Base-by-base conservation (phyloP, 31 red algal genomes). In the Porphyra umbilicalis region DNA sequence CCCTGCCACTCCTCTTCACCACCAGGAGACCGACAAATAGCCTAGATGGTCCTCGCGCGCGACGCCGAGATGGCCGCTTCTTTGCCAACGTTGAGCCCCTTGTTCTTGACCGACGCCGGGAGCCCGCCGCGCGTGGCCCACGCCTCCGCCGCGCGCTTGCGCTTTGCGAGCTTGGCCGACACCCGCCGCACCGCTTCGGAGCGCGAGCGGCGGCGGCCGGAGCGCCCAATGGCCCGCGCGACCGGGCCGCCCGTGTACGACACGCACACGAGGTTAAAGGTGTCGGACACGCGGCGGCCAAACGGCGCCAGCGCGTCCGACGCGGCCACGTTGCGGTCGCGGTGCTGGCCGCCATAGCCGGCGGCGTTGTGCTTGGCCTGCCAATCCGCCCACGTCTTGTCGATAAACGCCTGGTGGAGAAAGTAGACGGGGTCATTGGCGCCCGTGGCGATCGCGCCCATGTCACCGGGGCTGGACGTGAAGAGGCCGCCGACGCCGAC, bases 361-460 rank as follows among this genome's bases (percentile, higher is more conserved):
- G 57, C 57, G 25, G 57, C 57, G 25, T 71, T 71, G 57, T 71
- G 57, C 57, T 71, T 71, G 57, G 79, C n/a, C 42, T 91, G 80
- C 89, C 89, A 91, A 34, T 80, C 42, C 9, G 25, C 25, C 68
- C 84, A 92, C 15, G 87, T 87, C 29, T 84, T 68, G 76, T 92
- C 90, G 20, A 92, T 85, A 84, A 81, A 88, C 6, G 79, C 80
- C 76, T 92, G 90, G 81, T 92, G 90, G 11, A 87, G 14, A 35
- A 88, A 92, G 68, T 87, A 92, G 76, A 88, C 77, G 8, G 90
- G 90, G 77, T 92, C 90, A 74, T 92, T 92, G 36, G 90, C 85
- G 71, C 85, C 80, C 57, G 57, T 71, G 13, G 57, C 25, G 57
- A 7, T 71, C 57, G 30, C 57, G n/a, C n/a, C 57, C 57, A 71